Conservation (phyloP, 2,329 filamentous ascomycete species). For the Sarocladiaceae sp. region DNA sequence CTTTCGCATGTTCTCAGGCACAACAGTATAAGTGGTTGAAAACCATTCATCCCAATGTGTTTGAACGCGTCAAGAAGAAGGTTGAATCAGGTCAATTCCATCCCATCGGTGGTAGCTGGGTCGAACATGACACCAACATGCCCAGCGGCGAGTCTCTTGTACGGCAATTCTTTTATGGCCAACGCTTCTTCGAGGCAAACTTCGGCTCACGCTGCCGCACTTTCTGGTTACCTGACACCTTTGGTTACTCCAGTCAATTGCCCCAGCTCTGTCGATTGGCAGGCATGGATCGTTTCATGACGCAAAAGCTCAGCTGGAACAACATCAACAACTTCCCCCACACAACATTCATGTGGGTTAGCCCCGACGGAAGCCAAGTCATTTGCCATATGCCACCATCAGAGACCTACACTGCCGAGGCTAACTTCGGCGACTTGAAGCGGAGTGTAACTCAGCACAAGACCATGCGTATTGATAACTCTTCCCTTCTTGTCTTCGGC, state of each 20-base stretch:
- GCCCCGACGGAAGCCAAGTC: conserved; percentile 91
- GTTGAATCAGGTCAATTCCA: conserved; percentile 89
- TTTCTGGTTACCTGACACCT: conserved; percentile 98
- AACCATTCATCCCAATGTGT: conserved; percentile 80
- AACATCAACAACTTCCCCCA: conserved; percentile 99
- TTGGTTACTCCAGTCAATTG: conserved; percentile 93
- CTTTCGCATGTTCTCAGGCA: conserved; percentile 88
- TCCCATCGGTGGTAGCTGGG: conserved; percentile 95
- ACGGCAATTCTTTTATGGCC: conserved; percentile 91
- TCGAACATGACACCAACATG: conserved; percentile 97
- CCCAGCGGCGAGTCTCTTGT: conserved; percentile 92
- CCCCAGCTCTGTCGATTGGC: conserved; percentile 89
- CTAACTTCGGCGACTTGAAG: conserved; percentile 90
- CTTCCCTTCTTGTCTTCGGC: conserved; percentile 87
- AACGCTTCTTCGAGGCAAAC: conserved; percentile 88
- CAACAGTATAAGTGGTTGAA: conserved; percentile 99
- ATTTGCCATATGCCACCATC: conserved; percentile 96
- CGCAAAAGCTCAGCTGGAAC: conserved; percentile 99
- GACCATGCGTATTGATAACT: conserved; percentile 88
- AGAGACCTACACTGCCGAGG: conserved; percentile 92
- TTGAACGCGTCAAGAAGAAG: conserved; percentile 86
- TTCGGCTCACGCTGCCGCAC: conserved; percentile 87
- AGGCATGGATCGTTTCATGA: conserved; percentile 96
- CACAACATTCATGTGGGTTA: conserved; percentile 98
- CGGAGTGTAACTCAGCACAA: conserved; percentile 91